Evolutionary conservation across 1,139 yeast genomes (phyloP).

Genomic region (Magnusiomyces tetraspermus): DNA sequence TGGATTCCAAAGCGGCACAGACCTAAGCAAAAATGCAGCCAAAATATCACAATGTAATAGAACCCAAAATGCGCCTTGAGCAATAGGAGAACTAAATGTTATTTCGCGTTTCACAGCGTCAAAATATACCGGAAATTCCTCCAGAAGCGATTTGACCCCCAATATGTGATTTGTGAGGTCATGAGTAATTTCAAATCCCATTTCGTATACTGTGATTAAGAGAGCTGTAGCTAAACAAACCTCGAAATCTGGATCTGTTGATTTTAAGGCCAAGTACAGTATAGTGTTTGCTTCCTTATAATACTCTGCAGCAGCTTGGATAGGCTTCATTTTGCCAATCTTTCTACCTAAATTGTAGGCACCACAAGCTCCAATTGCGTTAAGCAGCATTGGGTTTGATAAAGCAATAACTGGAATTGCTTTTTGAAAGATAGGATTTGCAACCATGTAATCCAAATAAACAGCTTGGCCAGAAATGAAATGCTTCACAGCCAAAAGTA

Average conservation of each 20-base stretch:
- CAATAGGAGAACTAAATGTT: background rate
- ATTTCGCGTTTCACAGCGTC: background rate
- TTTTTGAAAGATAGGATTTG: conserved; percentile 12
- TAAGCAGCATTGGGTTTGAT: conserved; percentile 12
- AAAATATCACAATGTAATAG: conserved; percentile 1
- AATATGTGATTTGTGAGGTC: conserved; percentile 4
- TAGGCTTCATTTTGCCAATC: background rate
- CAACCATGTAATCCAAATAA: conserved; percentile 12
- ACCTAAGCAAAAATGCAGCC: background rate
- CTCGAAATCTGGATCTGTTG: conserved; percentile 1
- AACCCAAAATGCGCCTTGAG: conserved; percentile 5
- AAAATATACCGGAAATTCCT: conserved; percentile 1
- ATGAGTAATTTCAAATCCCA: background rate
- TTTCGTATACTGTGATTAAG: conserved; percentile 3
- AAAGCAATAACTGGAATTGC: conserved; percentile 12
- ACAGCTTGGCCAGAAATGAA: conserved; percentile 11
- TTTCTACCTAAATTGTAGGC: conserved; percentile 1
- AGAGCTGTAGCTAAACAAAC: conserved; percentile 1
- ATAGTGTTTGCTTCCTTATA: background rate
- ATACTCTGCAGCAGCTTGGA: background rate
- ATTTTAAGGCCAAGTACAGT: background rate
- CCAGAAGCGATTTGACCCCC: conserved; percentile 4
- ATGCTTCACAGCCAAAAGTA: conserved; percentile 5
- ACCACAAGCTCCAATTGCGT: conserved; percentile 13
- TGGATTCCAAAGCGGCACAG: conserved; percentile 4